Evolutionary conservation across 768 basidiomycete genomes (phyloP).

Genomic region (Amanita pseudoporphyria): DNA sequence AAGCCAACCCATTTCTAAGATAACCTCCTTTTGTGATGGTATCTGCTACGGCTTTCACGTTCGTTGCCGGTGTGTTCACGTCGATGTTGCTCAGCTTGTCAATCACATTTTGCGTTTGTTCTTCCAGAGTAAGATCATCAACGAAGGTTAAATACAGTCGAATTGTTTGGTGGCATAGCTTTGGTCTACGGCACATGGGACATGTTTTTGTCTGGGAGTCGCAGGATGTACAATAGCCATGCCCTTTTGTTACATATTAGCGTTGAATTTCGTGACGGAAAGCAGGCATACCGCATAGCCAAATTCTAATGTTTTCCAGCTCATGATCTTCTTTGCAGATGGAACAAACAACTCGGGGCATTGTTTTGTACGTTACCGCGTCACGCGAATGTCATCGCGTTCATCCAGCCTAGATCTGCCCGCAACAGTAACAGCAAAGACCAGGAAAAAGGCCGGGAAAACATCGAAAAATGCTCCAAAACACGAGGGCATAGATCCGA

Average conservation of each 20-base stretch:
- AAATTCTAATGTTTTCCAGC: neutral
- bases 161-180: neutral
- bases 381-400: neutral
- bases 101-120: neutral
- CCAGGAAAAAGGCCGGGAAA: constrained; percentile 7
- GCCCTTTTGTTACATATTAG: neutral
- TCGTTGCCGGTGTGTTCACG: neutral
- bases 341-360: neutral
- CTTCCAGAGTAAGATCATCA: neutral
- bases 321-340: constrained; percentile 1
- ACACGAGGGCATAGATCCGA: constrained; percentile 44
- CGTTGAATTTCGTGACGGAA: neutral
- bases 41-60: neutral
- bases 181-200: neutral
- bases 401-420: neutral
- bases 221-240: neutral
- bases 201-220: neutral
- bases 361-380: neutral
- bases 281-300: neutral
- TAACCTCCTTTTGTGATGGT: no score
- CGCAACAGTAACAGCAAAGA: neutral
- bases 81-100: neutral
- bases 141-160: neutral
- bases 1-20: no score
- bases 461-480: constrained; percentile 20